These are phyloP conservation scores for Kluyveromyces aestuarii DNA, from an alignment of 805 yeast genomes.

Conservation along the genomic window DNA sequence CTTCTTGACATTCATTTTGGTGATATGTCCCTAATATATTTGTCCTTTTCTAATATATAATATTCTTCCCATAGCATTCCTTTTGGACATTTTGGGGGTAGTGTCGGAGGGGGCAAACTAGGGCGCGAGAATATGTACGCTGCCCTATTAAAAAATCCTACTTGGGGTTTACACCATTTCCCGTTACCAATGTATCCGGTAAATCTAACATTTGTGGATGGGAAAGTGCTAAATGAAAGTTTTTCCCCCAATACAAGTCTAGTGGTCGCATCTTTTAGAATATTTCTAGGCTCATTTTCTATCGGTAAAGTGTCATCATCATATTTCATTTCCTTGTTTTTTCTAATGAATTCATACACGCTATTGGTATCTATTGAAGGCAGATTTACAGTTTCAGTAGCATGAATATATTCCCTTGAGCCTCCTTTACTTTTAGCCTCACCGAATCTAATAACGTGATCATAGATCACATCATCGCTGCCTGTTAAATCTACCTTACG, in stretches of 20 bases:
- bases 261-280: conserved; percentile 2
- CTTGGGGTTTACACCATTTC: conserved; percentile 7
- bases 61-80: conserved; percentile 19
- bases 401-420: background rate
- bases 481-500: background rate
- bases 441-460: background rate
- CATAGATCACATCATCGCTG: background rate
- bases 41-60: conserved; percentile 7
- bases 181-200: conserved; percentile 18
- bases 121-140: background rate
- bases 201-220: conserved; percentile 7
- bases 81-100: conserved; percentile 18
- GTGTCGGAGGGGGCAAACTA: conserved; percentile 7
- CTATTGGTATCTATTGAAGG: background rate
- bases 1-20: background rate
- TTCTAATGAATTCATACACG: conserved; percentile 1
- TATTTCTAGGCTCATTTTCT: background rate
- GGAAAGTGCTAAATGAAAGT: conserved; percentile 2
- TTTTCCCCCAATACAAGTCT: background rate
- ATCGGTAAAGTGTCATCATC: conserved; percentile 4
- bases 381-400: background rate
- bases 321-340: conserved; percentile 2
- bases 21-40: conserved; percentile 6
- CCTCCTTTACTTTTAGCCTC: background rate
- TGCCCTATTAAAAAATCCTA: background rate